Evolutionary conservation across 2,329 filamentous ascomycete genomes (phyloP), one percentile per base, ranked within the genome.

Genomic region (Aspergillus oerlinghausenensis): DNA sequence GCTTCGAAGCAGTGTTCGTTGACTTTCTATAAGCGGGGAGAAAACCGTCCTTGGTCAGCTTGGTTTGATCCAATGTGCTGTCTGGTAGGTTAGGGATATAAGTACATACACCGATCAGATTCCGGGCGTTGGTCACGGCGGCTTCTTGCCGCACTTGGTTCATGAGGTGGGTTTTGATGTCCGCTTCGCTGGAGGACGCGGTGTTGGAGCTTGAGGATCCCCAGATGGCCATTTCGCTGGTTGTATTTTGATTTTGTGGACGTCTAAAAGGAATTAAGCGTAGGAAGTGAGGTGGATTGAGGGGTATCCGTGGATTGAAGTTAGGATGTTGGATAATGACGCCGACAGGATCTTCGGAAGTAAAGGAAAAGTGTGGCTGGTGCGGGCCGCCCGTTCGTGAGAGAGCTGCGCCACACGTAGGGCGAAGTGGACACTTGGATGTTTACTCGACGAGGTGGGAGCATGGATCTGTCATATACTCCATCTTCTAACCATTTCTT

Each of bases 1-100:
- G 85, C 86, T 49, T 89, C 84, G 78, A 91, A 93, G 79, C 89
- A 93, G 75, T 88, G 86, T 67, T 89, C 83, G 75, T 92, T 90
- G 74, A 92, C 82, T 84, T 89, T 91, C 87, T 91, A 59, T 49
- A 25, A 17, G 21, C 3, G 40, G n/a, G 40, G 4, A 1, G 17
- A 43, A 43, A 21, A 10, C n/a, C 10, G 4, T 21, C n/a, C n/a
- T n/a, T 9, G 19, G 40, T 23, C n/a, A 43, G n/a, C 11, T 21
- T 21, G n/a, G 10, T 19, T 10, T 21, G 5, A 21, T 4, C 9
- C 42, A 7, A 17, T 38, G 14, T 7, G 14, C 14, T 2, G 14
- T 17, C 5, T 17, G 14, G 5, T 14, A n/a, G 38, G 48, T 56
- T 23, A 51, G 26, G 42, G 4, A 50, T 59, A 32, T 50, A n/a